Percentiles rank a stretch among this genome's conserved stretches.
Conservation (phyloP, 1,284 basidiomycete genomes). For the Sporisorium scitamineum region DNA sequence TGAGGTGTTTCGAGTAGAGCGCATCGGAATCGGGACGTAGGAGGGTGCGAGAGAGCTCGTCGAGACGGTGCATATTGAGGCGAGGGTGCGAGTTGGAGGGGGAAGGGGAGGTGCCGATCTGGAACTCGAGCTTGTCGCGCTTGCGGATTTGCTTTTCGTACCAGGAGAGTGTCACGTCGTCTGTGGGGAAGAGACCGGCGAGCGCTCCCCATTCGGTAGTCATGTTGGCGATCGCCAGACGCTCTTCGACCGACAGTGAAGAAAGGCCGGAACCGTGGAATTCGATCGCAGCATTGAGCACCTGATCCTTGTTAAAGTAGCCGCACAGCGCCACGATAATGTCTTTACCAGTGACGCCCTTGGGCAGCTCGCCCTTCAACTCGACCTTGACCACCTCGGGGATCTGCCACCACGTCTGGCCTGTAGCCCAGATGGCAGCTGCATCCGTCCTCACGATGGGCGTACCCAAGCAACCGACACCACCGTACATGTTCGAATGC, state of each 20-base stretch:
- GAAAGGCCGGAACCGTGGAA: constrained; percentile 93
- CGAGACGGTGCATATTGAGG: constrained; percentile 81
- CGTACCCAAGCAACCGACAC: constrained; percentile 95
- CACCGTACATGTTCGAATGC: constrained; percentile 99
- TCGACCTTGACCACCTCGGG: constrained; percentile 96
- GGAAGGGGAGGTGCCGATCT: constrained; percentile 71
- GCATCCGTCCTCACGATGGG: constrained; percentile 85
- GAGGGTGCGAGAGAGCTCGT: constrained; percentile 74
- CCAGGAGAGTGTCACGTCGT: constrained; percentile 85
- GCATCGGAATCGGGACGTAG: constrained; percentile 83
- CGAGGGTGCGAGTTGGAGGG: constrained; percentile 81
- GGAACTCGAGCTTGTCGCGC: constrained; percentile 83
- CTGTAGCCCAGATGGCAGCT: constrained; percentile 97
- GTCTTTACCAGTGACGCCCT: constrained; percentile 97
- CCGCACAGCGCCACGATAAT: constrained; percentile 97
- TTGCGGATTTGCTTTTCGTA: constrained; percentile 84
- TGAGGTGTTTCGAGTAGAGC: constrained; percentile 86
- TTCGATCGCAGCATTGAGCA: constrained; percentile 97
- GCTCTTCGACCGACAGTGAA: constrained; percentile 86
- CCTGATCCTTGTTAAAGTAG: constrained; percentile 96
- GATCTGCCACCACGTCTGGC: constrained; percentile 99
- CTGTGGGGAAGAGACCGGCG: constrained; percentile 93
- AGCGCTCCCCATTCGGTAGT: constrained; percentile 99
- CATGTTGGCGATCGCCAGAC: constrained; percentile 89
- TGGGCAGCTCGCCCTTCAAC: constrained; percentile 81